Evolutionary conservation across 495 filamentous ascomycete species (phyloP).

Genomic region (Penicillium coprophilum): DNA sequence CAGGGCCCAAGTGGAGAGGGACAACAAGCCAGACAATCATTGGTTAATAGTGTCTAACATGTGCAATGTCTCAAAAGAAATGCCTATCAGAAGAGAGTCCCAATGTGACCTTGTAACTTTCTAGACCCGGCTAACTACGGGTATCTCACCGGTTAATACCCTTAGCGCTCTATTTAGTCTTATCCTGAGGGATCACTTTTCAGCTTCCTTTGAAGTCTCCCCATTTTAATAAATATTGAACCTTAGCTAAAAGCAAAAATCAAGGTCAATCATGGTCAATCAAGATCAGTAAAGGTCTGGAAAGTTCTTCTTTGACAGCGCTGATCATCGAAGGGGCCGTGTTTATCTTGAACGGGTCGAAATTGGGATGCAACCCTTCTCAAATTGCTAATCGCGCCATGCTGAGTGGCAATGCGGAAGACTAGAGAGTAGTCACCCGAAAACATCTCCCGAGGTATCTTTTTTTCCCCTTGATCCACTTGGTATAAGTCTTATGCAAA

Average conservation of each 20-base stretch:
- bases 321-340: no score
- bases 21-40: neutral
- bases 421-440: conserved; percentile 6
- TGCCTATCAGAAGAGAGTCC: conserved; percentile 14
- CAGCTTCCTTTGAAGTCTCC: no score
- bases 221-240: no score
- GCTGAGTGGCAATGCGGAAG: conserved; percentile 17
- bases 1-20: neutral
- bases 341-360: no score
- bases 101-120: conserved; percentile 37
- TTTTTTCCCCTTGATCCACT: conserved; percentile 8
- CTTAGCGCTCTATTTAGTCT: neutral
- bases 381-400: conserved; percentile 14
- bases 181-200: no score
- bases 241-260: no score
- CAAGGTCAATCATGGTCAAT: no score
- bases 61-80: conserved; percentile 22
- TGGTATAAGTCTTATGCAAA: conserved; percentile 9
- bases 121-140: conserved; percentile 32
- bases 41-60: conserved; percentile 10
- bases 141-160: conserved; percentile 23
- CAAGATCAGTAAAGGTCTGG: no score
- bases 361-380: neutral
- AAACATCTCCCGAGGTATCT: neutral
- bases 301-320: no score